These are phyloP conservation scores for Echinochloa phyllopogon DNA, from an alignment of 176 grass and related monocot genomes.

Conservation along the genomic window DNA sequence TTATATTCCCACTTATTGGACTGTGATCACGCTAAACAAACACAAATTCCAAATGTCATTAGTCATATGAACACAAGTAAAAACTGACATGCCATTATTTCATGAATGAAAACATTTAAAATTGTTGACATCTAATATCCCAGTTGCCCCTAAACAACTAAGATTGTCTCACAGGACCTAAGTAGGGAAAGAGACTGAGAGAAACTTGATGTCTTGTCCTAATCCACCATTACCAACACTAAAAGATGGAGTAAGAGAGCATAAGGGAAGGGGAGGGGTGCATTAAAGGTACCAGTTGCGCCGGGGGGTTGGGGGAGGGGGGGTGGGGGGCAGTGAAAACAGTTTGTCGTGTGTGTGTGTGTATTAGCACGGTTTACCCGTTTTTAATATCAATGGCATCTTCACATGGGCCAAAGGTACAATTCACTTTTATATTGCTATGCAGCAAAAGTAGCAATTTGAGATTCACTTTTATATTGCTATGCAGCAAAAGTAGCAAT, in stretches of 20 bases:
- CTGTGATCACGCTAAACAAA: neutral
- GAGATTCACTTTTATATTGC: no score
- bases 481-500: neutral
- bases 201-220: neutral
- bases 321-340: no score
- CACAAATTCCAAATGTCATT: neutral
- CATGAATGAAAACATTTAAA: neutral
- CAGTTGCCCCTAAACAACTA: neutral
- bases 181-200: neutral
- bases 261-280: no score
- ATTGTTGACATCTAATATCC: neutral
- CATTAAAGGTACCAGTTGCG: neutral
- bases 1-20: neutral
- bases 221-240: neutral
- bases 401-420: no score
- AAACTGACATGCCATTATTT: neutral
- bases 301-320: no score
- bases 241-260: neutral
- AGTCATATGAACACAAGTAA: neutral
- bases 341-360: no score
- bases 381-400: neutral
- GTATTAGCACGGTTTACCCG: no score
- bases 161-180: neutral
- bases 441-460: no score
- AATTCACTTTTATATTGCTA: neutral